Evolutionary conservation across 805 yeast species (phyloP).

Genomic region (Tetrapisispora pingtungensis): DNA sequence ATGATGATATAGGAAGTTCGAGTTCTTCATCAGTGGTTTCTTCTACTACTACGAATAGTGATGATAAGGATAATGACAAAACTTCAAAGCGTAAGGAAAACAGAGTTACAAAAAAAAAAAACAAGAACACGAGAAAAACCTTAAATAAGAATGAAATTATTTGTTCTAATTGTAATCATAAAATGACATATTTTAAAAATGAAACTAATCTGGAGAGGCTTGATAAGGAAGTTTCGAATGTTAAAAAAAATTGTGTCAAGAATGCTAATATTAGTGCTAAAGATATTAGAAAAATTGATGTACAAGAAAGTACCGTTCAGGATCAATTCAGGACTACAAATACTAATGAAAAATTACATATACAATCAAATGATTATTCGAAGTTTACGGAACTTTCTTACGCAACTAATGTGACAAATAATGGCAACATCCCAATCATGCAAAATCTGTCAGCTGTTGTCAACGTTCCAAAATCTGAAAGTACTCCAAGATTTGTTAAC

Average conservation of each 20-base stretch:
- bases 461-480: no score
- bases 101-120: background rate
- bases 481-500: no score
- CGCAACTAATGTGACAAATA: no score
- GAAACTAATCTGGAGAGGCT: background rate
- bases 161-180: conserved; percentile 1
- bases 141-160: background rate
- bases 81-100: background rate
- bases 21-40: background rate
- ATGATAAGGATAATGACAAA: background rate
- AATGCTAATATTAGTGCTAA: background rate
- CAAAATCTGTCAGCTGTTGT: no score
- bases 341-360: no score
- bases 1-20: background rate
- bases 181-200: background rate
- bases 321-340: no score
- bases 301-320: no score
- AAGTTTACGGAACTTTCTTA: no score
- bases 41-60: background rate
- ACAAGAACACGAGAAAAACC: background rate
- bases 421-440: no score
- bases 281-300: no score
- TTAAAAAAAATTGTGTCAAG: background rate
- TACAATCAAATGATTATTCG: no score
- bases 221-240: background rate